Evolutionary conservation across 129 eudicot species (phyloP).

Genomic region (Flaveria linearis): DNA sequence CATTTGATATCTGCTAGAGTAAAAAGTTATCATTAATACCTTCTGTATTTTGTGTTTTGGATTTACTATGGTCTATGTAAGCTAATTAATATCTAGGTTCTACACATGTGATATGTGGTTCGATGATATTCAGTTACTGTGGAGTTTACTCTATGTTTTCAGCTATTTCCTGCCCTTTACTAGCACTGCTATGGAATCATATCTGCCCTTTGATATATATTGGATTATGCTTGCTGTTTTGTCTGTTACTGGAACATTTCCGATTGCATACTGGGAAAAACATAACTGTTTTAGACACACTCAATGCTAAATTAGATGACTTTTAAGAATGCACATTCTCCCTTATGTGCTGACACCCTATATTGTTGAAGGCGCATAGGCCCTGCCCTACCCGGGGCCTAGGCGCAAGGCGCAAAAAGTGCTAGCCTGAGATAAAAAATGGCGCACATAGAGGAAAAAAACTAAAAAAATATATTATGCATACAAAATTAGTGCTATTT

Average conservation of each 20-base stretch:
- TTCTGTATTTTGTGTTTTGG: background rate
- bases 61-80: background rate
- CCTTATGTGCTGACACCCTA: constrained; percentile 10
- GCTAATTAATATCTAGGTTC: background rate
- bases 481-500: no score
- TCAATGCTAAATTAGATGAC: background rate
- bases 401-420: no score
- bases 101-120: background rate
- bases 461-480: no score
- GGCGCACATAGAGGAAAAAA: no score
- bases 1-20: background rate
- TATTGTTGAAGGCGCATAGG: no score
- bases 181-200: background rate
- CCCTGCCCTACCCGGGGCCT: no score
- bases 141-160: background rate
- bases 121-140: background rate
- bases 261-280: background rate
- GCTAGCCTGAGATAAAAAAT: no score
- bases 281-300: background rate
- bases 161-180: background rate
- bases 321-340: background rate
- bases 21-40: background rate
- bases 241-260: background rate
- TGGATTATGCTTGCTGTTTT: constrained; percentile 1
- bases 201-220: background rate